Evolutionary conservation across 345 rosid species (phyloP).

Genomic region (Lumnitzera racemosa): DNA sequence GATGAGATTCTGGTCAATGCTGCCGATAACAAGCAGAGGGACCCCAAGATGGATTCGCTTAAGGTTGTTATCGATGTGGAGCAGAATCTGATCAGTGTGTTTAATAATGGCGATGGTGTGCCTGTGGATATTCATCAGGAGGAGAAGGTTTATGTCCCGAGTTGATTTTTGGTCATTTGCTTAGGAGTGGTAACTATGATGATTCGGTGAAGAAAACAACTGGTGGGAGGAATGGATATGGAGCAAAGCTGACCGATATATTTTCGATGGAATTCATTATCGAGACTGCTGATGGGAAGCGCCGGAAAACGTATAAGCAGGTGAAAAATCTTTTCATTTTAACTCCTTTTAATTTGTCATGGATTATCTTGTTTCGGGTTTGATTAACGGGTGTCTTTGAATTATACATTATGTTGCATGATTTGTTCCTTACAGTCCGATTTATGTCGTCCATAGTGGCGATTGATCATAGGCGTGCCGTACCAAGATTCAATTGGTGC

Average conservation of each 20-base stretch:
- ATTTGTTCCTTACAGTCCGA: too few relatives aligned
- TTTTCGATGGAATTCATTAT: conserved; percentile 82
- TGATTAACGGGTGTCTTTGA: too few relatives aligned
- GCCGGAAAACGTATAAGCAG: conserved; percentile 86
- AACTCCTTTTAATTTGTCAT: not conserved
- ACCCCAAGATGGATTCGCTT: conserved; percentile 66
- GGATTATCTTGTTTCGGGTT: not conserved
- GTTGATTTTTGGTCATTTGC: conserved; percentile 84
- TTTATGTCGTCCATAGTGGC: too few relatives aligned
- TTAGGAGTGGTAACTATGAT: conserved; percentile 86
- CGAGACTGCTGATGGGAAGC: conserved; percentile 84
- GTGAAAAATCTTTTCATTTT: conserved; percentile 10
- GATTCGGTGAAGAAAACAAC: conserved; percentile 87
- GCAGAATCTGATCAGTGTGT: conserved; percentile 64
- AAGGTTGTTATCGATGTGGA: conserved; percentile 72
- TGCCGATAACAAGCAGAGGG: conserved; percentile 93
- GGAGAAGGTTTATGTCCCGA: conserved; percentile 84
- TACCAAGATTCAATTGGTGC: too few relatives aligned
- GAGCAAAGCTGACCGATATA: conserved; percentile 90
- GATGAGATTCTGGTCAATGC: conserved; percentile 96
- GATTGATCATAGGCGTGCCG: too few relatives aligned
- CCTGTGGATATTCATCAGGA: conserved; percentile 93
- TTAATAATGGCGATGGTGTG: conserved; percentile 85
- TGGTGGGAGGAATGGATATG: conserved; percentile 93
- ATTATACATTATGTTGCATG: too few relatives aligned